Evolutionary conservation across 2,329 filamentous ascomycete species (phyloP).

Genomic region (Diaporthe citriasiana): DNA sequence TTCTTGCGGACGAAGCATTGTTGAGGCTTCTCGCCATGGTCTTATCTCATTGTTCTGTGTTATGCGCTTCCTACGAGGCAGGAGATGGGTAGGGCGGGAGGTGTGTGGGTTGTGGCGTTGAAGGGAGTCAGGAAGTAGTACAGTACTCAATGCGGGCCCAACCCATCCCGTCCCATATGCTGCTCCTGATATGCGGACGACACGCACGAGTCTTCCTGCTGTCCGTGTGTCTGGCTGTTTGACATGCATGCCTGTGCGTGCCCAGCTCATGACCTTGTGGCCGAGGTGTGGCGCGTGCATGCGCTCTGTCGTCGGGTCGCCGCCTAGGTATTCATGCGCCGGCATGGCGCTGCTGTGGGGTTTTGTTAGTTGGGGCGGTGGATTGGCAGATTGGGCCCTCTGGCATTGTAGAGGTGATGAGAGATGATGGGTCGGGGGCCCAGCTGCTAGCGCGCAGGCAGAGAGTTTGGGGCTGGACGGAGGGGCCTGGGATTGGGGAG

Average conservation of each 20-base stretch:
- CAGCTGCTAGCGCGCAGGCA: background rate
- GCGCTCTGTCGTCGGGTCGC: background rate
- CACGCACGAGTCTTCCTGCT: conserved; percentile 7
- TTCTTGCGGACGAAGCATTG: background rate
- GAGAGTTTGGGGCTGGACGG: conserved; percentile 22
- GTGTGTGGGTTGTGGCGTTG: background rate
- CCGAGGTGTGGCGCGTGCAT: conserved; percentile 28
- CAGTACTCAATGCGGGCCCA: background rate
- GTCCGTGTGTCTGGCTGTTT: background rate
- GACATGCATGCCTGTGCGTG: background rate
- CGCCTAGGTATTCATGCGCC: conserved; percentile 34
- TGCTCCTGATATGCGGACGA: background rate
- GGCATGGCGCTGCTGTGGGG: conserved; percentile 18
- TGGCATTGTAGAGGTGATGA: background rate
- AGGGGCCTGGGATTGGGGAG: background rate
- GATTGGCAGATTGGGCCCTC: background rate
- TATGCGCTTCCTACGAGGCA: background rate
- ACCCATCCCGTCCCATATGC: conserved; percentile 2
- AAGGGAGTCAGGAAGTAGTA: background rate
- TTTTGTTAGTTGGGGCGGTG: background rate
- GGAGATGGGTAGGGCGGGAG: background rate
- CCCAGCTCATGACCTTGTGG: background rate
- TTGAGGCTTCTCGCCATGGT: conserved; percentile 9
- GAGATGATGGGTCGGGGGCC: background rate
- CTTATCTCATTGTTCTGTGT: background rate